Base-by-base conservation (phyloP, 768 basidiomycete genomes). In the Panaeolus cyanescens region DNA sequence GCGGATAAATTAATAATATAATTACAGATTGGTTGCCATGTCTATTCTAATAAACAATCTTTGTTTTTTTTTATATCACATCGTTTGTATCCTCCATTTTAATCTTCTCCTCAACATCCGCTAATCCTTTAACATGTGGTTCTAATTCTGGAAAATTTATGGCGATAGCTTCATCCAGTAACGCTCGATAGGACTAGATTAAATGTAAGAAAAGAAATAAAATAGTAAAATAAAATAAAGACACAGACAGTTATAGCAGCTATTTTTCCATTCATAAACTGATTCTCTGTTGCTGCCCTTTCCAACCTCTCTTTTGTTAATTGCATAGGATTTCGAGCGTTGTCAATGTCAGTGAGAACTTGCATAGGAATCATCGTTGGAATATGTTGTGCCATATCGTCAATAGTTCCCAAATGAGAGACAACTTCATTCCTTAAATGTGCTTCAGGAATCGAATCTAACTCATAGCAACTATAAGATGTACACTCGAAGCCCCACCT, bases 241-340 rank as follows among this genome's bases (percentile, higher is more conserved):
- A 15, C 1, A 67, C 84, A 66, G 64, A 92, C 91, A 58, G 86
- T 83, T 28, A 95, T 83, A 1, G 92, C 93, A 45, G 83, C 81
- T 36, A 95, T 91, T 70, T 94, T 93, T 30, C 91, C 92, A 68
- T 94, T 92, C 89, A 93, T 92, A 65, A 93, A 94, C 69, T 93
- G 93, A 70, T 95, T 95, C 76, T 95, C 93, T 2, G 91, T 90
- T 31, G 93, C 91, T 0, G 91, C 86, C 57, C 92, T 82, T 75
- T 95, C 93, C 13, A 95, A 73, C 55, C 90, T 81, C 60, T 93
- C 92, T 64, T 86, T 85, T 17, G 93, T 93, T 56, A 93, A 78
- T 69, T 88, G 86, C 87, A 91, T 88, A 4, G 92, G 93, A 70
- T 94, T 93, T 45, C 86, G 83, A 3, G 87, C 80, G 64, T 86